Percentiles rank a stretch among this genome's conserved stretches.
These are phyloP conservation scores for Amoeboaphelidium occidentale DNA, from an alignment of 371 early-diverging fungal genomes.

Conservation along the genomic window DNA sequence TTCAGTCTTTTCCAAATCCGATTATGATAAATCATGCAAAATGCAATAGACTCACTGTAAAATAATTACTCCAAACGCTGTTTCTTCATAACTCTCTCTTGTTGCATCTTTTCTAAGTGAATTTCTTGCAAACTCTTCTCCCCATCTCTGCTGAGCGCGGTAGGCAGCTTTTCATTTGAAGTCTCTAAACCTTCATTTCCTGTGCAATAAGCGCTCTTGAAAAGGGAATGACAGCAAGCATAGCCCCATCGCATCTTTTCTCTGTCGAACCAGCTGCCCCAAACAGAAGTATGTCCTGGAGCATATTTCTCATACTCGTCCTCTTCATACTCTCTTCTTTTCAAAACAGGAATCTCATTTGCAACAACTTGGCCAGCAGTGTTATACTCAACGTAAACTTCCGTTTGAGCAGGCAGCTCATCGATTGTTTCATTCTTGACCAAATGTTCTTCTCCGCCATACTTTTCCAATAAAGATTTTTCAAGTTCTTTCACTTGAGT, in stretches of 20 bases:
- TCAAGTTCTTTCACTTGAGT: background rate
- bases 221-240: slow-evolving; percentile 58
- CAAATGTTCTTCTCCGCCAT: slow-evolving; percentile 92
- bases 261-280: slow-evolving; percentile 87
- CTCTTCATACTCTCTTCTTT: slow-evolving; percentile 67
- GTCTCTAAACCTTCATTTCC: slow-evolving; percentile 54
- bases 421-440: too few relatives aligned
- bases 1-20: too few relatives aligned
- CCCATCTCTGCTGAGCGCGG: too few relatives aligned
- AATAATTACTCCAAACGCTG: too few relatives aligned
- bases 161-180: too few relatives aligned
- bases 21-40: background rate
- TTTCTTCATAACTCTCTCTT: too few relatives aligned
- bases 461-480: slow-evolving; percentile 44
- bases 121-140: too few relatives aligned
- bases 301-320: slow-evolving; percentile 30
- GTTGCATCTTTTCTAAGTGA: too few relatives aligned
- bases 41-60: background rate
- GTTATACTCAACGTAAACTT: slow-evolving; percentile 65
- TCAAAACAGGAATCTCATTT: slow-evolving; percentile 48
- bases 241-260: slow-evolving; percentile 95
- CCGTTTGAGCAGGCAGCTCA: slow-evolving; percentile 60
- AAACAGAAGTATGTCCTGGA: slow-evolving; percentile 42
- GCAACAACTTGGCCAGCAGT: slow-evolving; percentile 64
- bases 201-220: slow-evolving; percentile 53